phyloP scores from a whole-genome alignment of 495 filamentous ascomycete genomes.

The Hypoxylon perforatum region DNA sequence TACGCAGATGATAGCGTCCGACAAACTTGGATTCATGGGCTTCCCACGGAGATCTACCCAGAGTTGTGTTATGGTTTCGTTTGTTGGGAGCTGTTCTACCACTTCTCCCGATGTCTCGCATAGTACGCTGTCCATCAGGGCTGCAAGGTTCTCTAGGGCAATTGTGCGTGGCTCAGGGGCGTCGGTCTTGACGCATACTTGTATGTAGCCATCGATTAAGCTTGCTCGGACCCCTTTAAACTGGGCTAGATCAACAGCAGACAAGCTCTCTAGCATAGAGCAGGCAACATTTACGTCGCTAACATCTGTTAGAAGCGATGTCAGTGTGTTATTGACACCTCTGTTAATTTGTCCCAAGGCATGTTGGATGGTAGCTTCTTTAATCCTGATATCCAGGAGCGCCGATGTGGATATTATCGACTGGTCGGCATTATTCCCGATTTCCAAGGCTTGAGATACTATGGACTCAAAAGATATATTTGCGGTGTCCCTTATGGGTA shows the following conservation, averaged over 20 bases:
- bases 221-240: conserved; percentile 10
- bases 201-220: conserved; percentile 30
- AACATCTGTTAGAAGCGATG: conserved; percentile 16
- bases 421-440: too few relatives aligned
- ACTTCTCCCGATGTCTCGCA: conserved; percentile 1
- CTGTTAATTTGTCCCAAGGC: conserved; percentile 7
- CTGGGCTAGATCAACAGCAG: conserved; percentile 6
- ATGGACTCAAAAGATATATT: neutral
- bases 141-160: conserved; percentile 50
- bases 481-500: neutral
- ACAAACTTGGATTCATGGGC: conserved; percentile 55
- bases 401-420: conserved; percentile 18
- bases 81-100: conserved; percentile 30
- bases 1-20: conserved; percentile 54
- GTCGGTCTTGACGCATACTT: conserved; percentile 34
- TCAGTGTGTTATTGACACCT: conserved; percentile 3
- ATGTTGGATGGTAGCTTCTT: conserved; percentile 29
- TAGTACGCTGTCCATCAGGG: conserved; percentile 46
- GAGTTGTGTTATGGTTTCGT: conserved; percentile 36
- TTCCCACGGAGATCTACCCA: conserved; percentile 48
- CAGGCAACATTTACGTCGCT: conserved; percentile 42
- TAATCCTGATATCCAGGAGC: conserved; percentile 34
- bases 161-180: conserved; percentile 51
- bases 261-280: conserved; percentile 40
- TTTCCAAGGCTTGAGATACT: neutral